Evolutionary conservation across 768 basidiomycete genomes (phyloP), one percentile per base, ranked within the genome.

Genomic region (Termitomyces sp.): DNA sequence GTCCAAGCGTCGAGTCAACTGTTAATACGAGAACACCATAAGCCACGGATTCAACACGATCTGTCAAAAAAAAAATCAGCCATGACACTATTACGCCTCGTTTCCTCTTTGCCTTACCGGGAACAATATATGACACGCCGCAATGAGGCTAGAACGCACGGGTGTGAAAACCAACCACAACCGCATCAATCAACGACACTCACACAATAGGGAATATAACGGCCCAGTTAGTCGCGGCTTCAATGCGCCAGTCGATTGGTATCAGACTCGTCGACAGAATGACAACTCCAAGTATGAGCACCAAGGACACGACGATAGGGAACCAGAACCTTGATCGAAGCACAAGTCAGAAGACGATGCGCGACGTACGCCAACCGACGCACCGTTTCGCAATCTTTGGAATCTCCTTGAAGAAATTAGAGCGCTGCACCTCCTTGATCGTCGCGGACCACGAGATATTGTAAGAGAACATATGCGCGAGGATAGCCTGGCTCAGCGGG

Each of bases 381-480:
- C 79, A 90, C 67, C 91, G 78, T 64, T 81, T 84, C 23, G 83
- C 73, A 65, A 95, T 92, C 63, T 86, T 85, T 0, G 93, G 93
- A 27, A 94, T 85, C 70, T 95, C 93, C 64, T 88, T 85, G 78
- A 91, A 93, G 73, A 95, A 94, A 68, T 94, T 94, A 3, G 88
- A 89, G 30, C 84, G 79, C 68, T 92, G 81, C 21, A 94, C 89
- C 64, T 91, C 90, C 72, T 95, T 94, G 70, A 79, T 72, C 27
- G 79, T 82, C n/a, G 80, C 79, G 5, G 77, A 76, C 81, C 80
- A 82, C 30, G 76, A 73, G 27, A 82, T 82, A 58, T 82, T 77
- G 67, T 79, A 78, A 44, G 79, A 81, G 62, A 81, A 79, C 57
- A 81, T 70, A 57, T 89, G 85, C 4, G 86, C 85, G 43, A 88